A percentile compares a stretch with the other conserved stretches of the same genome.
These are phyloP conservation scores for Pythium chondricola DNA, from an alignment of 352 stramenopile genomes.

Conservation along the genomic window DNA sequence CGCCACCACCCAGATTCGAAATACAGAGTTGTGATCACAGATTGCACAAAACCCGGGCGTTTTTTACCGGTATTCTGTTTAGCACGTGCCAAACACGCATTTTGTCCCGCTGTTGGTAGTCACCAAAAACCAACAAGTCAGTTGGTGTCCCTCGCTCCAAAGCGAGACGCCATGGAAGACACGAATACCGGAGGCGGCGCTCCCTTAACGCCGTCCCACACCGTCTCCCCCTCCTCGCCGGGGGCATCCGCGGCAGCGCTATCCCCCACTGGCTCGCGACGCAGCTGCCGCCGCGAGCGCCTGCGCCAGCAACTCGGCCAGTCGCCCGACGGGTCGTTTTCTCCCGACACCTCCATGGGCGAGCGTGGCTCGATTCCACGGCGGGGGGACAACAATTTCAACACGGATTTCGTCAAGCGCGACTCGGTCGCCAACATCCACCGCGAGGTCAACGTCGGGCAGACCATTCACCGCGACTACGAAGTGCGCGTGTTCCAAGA, in stretches of 20 bases:
- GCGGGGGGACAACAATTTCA: slow-evolving; percentile 22
- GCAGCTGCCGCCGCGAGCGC: background rate
- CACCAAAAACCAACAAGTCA: no score
- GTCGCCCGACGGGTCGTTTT: slow-evolving; percentile 3
- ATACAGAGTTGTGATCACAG: slow-evolving; percentile 11
- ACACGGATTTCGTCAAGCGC: slow-evolving; percentile 37
- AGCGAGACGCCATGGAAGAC: no score
- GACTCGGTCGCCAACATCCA: slow-evolving; percentile 35
- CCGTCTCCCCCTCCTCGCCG: slow-evolving; percentile 13
- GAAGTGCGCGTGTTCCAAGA: slow-evolving; percentile 78
- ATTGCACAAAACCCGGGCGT: background rate
- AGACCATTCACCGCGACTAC: slow-evolving; percentile 41
- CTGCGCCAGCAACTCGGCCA: slow-evolving; percentile 2
- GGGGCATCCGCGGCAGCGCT: slow-evolving; percentile 5
- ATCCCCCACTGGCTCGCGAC: background rate
- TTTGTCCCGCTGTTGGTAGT: no score
- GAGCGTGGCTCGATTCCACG: slow-evolving; percentile 5
- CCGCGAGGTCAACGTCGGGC: slow-evolving; percentile 22
- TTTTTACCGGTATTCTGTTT: no score
- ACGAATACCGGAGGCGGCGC: no score
- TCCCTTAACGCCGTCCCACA: slow-evolving; percentile 8
- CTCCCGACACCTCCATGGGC: slow-evolving; percentile 6
- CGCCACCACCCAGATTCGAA: no score
- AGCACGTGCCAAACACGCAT: background rate
- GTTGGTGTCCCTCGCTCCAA: no score